Evolutionary conservation across 176 grass and related monocot species (phyloP), one percentile per base, ranked within the genome.

Genomic region (Hordeum vulgare): DNA sequence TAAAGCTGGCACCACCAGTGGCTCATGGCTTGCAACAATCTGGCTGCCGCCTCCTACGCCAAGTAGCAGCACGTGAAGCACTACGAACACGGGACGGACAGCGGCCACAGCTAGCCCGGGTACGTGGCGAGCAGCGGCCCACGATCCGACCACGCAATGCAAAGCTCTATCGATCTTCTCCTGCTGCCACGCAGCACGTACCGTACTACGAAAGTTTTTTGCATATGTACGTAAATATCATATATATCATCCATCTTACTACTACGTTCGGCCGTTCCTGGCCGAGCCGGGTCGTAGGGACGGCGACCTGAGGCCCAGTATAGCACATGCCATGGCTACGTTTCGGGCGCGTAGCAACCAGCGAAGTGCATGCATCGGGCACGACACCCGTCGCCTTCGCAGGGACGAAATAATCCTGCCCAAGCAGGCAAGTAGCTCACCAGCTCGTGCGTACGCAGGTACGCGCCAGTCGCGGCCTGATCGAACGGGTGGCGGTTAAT

Each of bases 51-150:
- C 51, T 54, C 15, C 23, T 25, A 60, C 0, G 1, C 3, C 23
- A 61, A 7, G 4, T 29, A 59, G 62, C 66, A 59, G 62, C 66
- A 71, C 67, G 37, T 71, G 67, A 71, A 42, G 21, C 67, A 42
- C 40, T 23, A 8, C 11, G 23, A 71, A 42, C 33, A 71, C 11
- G 20, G 34, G 37, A 28, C n/a, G 13, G 18, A 59, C 26, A 4
- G 4, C 29, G 58, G 61, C n/a, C 39, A 74, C 71, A 59, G 1
- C n/a, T n/a, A n/a, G n/a, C 64, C 8, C 81, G 58, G 44, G 86
- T 37, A 67, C 33, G 66, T 88, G 87, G 81, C n/a, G 56, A 45
- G 44, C 36, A 66, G 26, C 76, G 25, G 76, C 81, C 75, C 57
- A 84, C 75, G 81, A 45, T 41, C 39, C 44, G 75, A 65, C 44